A percentile compares a stretch with the other conserved stretches of the same genome.
Evolutionary conservation across 345 rosid species (phyloP).

Genomic region (Rhodamnia rubescens): DNA sequence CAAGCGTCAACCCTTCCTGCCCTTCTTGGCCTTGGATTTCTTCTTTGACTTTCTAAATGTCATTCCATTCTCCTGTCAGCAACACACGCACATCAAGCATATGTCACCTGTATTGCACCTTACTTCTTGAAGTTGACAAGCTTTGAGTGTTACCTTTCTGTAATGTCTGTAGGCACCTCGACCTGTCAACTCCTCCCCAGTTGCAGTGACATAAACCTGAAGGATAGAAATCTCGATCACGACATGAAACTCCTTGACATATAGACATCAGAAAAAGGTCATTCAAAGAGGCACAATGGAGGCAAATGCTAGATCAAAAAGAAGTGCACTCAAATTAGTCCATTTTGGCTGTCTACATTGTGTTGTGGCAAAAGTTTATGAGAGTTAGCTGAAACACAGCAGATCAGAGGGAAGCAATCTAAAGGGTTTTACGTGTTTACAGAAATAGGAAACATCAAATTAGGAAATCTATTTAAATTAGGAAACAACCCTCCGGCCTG

Average conservation of each 20-base stretch:
- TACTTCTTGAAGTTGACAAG: neutral
- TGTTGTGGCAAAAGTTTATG: neutral
- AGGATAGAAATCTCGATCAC: neutral
- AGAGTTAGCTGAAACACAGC: neutral
- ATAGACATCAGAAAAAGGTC: neutral
- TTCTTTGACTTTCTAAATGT: constrained; percentile 28
- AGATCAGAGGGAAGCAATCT: neutral
- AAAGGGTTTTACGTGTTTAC: neutral
- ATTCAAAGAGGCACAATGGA: neutral
- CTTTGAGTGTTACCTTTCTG: constrained; percentile 44
- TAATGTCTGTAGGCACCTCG: constrained; percentile 64
- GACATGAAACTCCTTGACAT: neutral
- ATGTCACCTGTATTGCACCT: neutral
- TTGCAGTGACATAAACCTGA: constrained; percentile 54
- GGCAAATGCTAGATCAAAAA: neutral
- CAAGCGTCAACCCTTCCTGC: neutral
- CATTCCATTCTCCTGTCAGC: constrained; percentile 41
- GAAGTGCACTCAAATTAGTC: neutral
- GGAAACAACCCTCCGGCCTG: neutral
- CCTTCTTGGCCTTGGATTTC: constrained; percentile 32
- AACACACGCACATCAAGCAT: neutral
- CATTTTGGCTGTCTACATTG: neutral
- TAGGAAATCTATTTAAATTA: neutral
- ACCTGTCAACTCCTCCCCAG: constrained; percentile 78
- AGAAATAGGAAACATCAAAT: neutral